Evolutionary conservation across 148 eudicot genomes (phyloP).

Genomic region (Polygonum aviculare): DNA sequence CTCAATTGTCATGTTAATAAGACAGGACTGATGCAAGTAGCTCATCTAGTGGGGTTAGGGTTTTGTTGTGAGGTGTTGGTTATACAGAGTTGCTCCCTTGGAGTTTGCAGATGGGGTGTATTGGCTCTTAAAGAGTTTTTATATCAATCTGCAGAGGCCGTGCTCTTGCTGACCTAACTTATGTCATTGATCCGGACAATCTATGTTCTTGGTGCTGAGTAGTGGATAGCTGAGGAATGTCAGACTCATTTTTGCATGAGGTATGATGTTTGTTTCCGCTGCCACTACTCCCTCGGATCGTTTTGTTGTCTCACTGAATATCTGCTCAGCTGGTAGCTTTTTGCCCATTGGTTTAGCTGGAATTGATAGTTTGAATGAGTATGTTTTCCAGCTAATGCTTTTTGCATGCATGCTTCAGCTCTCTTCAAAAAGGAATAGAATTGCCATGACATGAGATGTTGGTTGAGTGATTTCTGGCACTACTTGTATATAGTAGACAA

Average conservation of each 20-base stretch:
- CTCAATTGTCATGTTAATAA: neutral
- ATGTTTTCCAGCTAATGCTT: too few relatives aligned
- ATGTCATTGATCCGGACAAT: neutral
- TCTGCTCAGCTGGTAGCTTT: neutral
- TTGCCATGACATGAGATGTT: neutral
- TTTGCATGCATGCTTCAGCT: too few relatives aligned
- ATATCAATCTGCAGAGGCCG: conserved; percentile 1
- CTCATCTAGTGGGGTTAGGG: neutral
- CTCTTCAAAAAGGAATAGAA: neutral
- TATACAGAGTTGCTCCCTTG: neutral
- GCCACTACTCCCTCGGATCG: neutral
- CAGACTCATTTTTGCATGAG: conserved; percentile 3
- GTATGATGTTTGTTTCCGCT: conserved; percentile 2
- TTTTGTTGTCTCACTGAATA: neutral
- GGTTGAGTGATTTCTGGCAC: neutral
- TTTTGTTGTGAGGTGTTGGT: neutral
- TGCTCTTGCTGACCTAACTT: neutral
- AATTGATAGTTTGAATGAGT: too few relatives aligned
- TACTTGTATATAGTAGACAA: neutral
- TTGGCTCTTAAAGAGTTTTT: neutral
- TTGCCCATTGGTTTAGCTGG: too few relatives aligned
- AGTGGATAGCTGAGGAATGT: neutral
- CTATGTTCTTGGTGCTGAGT: conserved; percentile 5
- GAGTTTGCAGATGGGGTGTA: neutral
- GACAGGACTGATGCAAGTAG: too few relatives aligned